Evolutionary conservation across 1,139 yeast species (phyloP).

Genomic region (Suhomyces taliae): DNA sequence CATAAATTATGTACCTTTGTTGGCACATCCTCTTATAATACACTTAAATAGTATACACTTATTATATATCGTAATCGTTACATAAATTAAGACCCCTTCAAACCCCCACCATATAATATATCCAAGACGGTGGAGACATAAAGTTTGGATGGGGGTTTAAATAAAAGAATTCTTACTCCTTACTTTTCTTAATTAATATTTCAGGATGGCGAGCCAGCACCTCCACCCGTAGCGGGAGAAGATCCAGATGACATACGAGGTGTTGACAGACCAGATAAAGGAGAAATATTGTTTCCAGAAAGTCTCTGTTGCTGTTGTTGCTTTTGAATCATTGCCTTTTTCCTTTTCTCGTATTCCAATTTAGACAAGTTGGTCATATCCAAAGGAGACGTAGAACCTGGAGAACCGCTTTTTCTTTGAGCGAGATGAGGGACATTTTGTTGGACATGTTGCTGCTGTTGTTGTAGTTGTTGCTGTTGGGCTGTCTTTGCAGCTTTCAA

Average conservation of each 20-base stretch:
- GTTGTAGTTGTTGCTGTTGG: slow-evolving; percentile 31
- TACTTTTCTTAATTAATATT: too few species aligned
- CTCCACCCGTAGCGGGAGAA: slow-evolving; percentile 5
- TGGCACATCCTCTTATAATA: too few species aligned
- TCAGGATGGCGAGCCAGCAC: not conserved
- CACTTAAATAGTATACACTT: too few species aligned
- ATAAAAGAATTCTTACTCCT: too few species aligned
- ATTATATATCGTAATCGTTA: too few species aligned
- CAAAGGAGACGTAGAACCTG: slow-evolving; percentile 18
- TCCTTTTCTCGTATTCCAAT: slow-evolving; percentile 31
- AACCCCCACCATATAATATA: too few species aligned
- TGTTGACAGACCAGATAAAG: slow-evolving; percentile 8
- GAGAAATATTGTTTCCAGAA: slow-evolving; percentile 7
- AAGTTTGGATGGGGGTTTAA: too few species aligned
- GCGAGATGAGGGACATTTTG: slow-evolving; percentile 12
- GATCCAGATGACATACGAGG: slow-evolving; percentile 9
- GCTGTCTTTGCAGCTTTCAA: slow-evolving; percentile 35
- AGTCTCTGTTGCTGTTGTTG: slow-evolving; percentile 17
- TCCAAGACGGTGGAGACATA: too few species aligned
- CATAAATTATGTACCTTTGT: too few species aligned
- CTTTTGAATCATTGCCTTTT: slow-evolving; percentile 27
- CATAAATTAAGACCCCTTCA: too few species aligned
- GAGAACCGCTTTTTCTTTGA: slow-evolving; percentile 9
- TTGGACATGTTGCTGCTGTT: slow-evolving; percentile 24
- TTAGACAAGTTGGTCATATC: slow-evolving; percentile 23